Evolutionary conservation across 805 yeast species (phyloP), one percentile per base, ranked within the genome.

Genomic region (Candida hispaniensis): DNA sequence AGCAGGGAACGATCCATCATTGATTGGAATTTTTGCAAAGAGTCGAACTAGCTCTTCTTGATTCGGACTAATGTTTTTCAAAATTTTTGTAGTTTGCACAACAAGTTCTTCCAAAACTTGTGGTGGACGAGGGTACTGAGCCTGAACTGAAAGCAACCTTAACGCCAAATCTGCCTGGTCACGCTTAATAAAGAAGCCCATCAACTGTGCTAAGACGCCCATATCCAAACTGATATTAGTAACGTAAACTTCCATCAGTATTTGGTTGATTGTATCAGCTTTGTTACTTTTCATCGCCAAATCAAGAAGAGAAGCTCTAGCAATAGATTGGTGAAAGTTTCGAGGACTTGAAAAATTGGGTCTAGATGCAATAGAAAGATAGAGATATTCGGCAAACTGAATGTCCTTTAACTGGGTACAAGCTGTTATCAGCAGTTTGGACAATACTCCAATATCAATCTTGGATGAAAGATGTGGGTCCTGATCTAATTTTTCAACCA

Each of bases 321-420:
- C 20, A 12, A 23, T 23, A 13, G 17, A 16, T 13, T 11, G 18
- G 22, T 32, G 28, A 9, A n/a, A n/a, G n/a, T n/a, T n/a, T n/a
- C n/a, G n/a, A n/a, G n/a, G n/a, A n/a, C n/a, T n/a, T n/a, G n/a
- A n/a, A n/a, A n/a, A n/a, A n/a, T n/a, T n/a, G n/a, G n/a, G n/a
- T n/a, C n/a, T n/a, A n/a, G 36, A 32, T 4, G 36, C 36, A n/a
- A 27, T 23, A 28, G 23, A 32, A 5, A 23, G 20, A 11, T 32
- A 32, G 8, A 32, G 7, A 18, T 32, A 27, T 7, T 10, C 28
- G 17, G 36, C 36, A 5, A 32, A 3, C 4, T 6, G 3, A 5
- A 15, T 14, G 14, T 7, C 12, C 16, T 18, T 23, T 14, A 5
- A 3, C 2, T 9, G 11, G 17, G 6, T 6, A 5, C 14, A 17